Percentiles rank a stretch among this genome's conserved stretches.
phyloP scores from a whole-genome alignment of 2,329 filamentous ascomycete genomes.

The Pseudocercospora fuligena region DNA sequence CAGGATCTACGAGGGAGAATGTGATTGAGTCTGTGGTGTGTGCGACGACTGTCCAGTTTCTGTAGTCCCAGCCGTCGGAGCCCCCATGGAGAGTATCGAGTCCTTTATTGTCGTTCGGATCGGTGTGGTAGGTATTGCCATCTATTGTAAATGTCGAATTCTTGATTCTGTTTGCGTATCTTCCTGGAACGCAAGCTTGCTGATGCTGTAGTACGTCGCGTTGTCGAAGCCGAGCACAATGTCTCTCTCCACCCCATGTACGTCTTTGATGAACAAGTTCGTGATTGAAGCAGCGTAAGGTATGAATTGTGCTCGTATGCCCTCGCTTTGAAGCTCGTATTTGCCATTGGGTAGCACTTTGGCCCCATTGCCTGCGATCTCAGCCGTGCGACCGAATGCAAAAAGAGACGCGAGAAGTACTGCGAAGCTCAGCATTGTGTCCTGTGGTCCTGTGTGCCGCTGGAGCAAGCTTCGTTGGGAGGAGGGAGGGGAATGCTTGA shows the following conservation, averaged over 20 bases:
- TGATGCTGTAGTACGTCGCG: slow-evolving; percentile 69
- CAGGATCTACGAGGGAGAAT: slow-evolving; percentile 73
- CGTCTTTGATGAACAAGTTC: slow-evolving; percentile 72
- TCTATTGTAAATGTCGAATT: slow-evolving; percentile 65
- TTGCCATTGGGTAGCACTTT: slow-evolving; percentile 55
- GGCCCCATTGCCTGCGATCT: slow-evolving; percentile 32
- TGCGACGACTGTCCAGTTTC: slow-evolving; percentile 73
- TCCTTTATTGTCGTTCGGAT: slow-evolving; percentile 56
- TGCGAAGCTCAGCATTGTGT: not conserved
- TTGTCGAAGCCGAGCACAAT: slow-evolving; percentile 78
- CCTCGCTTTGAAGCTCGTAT: slow-evolving; percentile 71
- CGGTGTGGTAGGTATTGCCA: slow-evolving; percentile 52
- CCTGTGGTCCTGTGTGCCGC: not conserved
- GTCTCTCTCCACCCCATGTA: slow-evolving; percentile 70
- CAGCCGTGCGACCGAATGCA: not conserved
- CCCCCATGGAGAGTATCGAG: slow-evolving; percentile 57
- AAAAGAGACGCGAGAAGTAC: not conserved
- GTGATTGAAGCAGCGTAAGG: slow-evolving; percentile 75
- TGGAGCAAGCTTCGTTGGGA: not conserved
- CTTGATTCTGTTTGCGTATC: slow-evolving; percentile 81
- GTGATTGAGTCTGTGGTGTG: slow-evolving; percentile 71
- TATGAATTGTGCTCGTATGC: slow-evolving; percentile 71
- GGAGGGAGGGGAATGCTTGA: not conserved
- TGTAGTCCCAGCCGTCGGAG: slow-evolving; percentile 63
- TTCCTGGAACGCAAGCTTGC: slow-evolving; percentile 67